Evolutionary conservation across 805 yeast species (phyloP).

Genomic region (Yarrowia sp.): DNA sequence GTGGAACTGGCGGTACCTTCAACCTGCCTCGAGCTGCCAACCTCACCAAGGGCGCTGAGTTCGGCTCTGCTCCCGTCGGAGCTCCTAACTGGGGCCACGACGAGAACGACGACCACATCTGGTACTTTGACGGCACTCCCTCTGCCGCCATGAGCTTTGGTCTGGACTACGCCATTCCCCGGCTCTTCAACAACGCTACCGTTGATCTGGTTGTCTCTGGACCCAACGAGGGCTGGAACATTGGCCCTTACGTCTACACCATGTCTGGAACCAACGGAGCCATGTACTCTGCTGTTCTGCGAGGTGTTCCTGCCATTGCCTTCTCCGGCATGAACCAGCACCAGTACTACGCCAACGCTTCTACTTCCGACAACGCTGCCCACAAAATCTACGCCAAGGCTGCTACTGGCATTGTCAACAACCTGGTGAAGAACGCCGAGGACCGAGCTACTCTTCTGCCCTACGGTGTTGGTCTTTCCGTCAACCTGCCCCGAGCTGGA

Average conservation of each 20-base stretch:
- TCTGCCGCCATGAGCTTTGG: constrained; percentile 46
- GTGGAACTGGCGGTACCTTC: constrained; percentile 58
- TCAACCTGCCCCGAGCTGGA: constrained; percentile 17
- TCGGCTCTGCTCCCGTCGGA: constrained; percentile 47
- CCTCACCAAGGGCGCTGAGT: constrained; percentile 46
- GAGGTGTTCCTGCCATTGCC: constrained; percentile 46
- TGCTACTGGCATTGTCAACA: not conserved
- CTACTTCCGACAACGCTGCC: not conserved
- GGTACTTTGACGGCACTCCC: constrained; percentile 52
- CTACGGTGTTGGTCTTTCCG: constrained; percentile 13
- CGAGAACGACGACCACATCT: constrained; percentile 39
- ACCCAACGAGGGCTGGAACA: constrained; percentile 48
- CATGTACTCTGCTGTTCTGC: constrained; percentile 43
- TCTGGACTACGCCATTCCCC: constrained; percentile 46
- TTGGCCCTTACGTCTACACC: constrained; percentile 42
- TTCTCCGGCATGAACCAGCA: constrained; percentile 39
- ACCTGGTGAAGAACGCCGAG: constrained; percentile 16
- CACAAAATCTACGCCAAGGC: constrained; percentile 21
- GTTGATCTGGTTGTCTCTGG: constrained; percentile 49
- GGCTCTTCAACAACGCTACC: constrained; percentile 40
- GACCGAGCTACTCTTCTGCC: not conserved
- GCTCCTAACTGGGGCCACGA: constrained; percentile 51
- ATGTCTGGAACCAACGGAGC: constrained; percentile 47
- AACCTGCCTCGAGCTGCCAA: constrained; percentile 41
- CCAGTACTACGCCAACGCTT: constrained; percentile 8